phyloP scores from a whole-genome alignment of 164 flowering plant genomes.

The Stephania cephalantha region DNA sequence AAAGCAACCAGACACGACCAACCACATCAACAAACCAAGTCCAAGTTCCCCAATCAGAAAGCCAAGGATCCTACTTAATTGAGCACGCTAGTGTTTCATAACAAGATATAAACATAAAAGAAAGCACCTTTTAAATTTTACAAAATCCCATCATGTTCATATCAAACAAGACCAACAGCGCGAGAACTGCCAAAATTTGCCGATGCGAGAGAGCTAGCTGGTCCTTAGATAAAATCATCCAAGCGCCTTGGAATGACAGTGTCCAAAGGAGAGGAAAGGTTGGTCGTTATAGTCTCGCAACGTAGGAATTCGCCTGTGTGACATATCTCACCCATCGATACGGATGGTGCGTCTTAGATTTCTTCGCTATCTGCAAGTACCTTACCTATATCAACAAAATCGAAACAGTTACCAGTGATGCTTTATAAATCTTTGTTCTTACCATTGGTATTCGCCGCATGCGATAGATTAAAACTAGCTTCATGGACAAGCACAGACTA shows the following conservation, averaged over 20 bases:
- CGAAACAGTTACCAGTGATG: neutral
- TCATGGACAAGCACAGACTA: too few species aligned
- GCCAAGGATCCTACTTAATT: neutral
- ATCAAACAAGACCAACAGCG: neutral
- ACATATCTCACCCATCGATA: conserved; percentile 94
- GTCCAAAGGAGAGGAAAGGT: neutral
- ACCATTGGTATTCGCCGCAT: too few species aligned
- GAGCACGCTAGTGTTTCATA: neutral
- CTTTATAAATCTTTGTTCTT: too few species aligned
- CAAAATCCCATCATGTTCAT: neutral
- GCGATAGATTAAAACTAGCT: too few species aligned
- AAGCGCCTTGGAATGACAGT: neutral
- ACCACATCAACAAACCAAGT: neutral
- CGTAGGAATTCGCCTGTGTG: conserved; percentile 86
- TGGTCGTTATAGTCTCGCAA: conserved; percentile 54
- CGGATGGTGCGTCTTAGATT: conserved; percentile 61
- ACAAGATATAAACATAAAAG: neutral
- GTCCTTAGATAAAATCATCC: neutral
- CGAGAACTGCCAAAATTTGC: neutral
- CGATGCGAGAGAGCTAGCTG: neutral
- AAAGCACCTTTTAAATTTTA: neutral
- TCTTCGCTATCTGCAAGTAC: conserved; percentile 90
- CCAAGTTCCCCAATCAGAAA: neutral
- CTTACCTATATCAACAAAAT: conserved; percentile 51
- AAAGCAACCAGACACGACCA: too few species aligned